These are phyloP conservation scores for Ascochyta pisi DNA, from an alignment of 2,329 filamentous ascomycete species.

Conservation along the genomic window DNA sequence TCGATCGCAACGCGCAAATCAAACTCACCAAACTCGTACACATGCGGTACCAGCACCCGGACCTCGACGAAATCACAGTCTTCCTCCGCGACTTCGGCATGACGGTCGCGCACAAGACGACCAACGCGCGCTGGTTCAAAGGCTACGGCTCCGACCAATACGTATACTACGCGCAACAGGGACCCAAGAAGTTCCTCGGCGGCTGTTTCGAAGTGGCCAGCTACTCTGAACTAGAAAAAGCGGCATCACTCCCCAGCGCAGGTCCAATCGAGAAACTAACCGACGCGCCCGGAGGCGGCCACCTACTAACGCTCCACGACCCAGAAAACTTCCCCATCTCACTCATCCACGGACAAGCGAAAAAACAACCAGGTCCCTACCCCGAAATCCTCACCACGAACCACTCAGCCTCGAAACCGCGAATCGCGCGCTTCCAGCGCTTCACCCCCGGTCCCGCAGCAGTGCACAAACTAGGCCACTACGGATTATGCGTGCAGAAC, in stretches of 20 bases:
- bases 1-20: conserved; percentile 55
- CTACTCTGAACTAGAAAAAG: conserved; percentile 61
- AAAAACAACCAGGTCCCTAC: conserved; percentile 51
- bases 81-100: conserved; percentile 52
- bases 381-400: conserved; percentile 60
- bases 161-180: conserved; percentile 61
- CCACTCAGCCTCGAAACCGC: conserved; percentile 52
- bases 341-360: conserved; percentile 64
- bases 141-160: conserved; percentile 69
- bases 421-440: conserved; percentile 59
- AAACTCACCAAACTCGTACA: conserved; percentile 57
- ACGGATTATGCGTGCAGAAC: conserved; percentile 51
- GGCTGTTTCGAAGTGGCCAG: conserved; percentile 65
- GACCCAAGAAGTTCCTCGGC: conserved; percentile 62
- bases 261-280: conserved; percentile 57
- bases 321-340: conserved; percentile 66
- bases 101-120: conserved; percentile 41
- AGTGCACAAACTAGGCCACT: conserved; percentile 60
- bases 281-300: conserved; percentile 62
- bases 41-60: conserved; percentile 63
- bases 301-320: conserved; percentile 54
- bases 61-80: conserved; percentile 56
- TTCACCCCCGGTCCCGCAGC: conserved; percentile 60
- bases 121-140: conserved; percentile 60
- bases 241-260: conserved; percentile 56